phyloP scores from a whole-genome alignment of 176 grass and related monocot genomes.

The Bromus sterilis region DNA sequence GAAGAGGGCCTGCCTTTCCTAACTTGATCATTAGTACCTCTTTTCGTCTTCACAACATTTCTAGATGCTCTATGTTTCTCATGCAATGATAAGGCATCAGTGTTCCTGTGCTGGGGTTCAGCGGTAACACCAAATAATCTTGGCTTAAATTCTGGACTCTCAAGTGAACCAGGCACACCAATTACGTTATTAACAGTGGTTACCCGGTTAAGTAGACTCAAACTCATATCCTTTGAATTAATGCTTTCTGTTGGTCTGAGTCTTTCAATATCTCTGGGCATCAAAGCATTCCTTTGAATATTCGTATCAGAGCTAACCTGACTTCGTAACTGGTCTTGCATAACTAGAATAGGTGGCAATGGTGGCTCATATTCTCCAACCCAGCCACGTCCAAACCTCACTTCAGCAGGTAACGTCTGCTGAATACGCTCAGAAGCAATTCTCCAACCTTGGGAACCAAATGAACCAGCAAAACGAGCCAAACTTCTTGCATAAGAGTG shows the following conservation, averaged over 20 bases:
- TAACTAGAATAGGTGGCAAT: constrained; percentile 43
- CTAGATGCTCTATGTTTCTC: constrained; percentile 35
- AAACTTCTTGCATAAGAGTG: constrained; percentile 86
- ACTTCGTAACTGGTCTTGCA: constrained; percentile 35
- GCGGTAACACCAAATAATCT: constrained; percentile 39
- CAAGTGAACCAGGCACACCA: constrained; percentile 45
- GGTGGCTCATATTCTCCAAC: constrained; percentile 80
- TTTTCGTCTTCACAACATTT: constrained; percentile 42
- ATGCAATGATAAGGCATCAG: constrained; percentile 19
- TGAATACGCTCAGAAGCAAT: constrained; percentile 74
- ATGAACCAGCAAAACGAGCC: constrained; percentile 72
- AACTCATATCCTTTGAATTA: constrained; percentile 41
- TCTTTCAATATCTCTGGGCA: constrained; percentile 24
- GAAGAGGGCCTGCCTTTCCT: constrained; percentile 38
- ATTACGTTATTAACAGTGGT: constrained; percentile 19
- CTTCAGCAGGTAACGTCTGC: constrained; percentile 62
- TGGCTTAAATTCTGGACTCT: constrained; percentile 46
- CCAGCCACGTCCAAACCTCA: constrained; percentile 93
- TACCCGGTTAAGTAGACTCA: constrained; percentile 23
- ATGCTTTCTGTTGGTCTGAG: constrained; percentile 25
- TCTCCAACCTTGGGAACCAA: constrained; percentile 78
- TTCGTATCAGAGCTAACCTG: constrained; percentile 21
- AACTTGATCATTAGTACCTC: constrained; percentile 24
- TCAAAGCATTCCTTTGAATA: constrained; percentile 22
- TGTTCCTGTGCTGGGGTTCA: constrained; percentile 32